Base-by-base conservation (phyloP, 257 asterid genomes). In the Plantago elongata region DNA sequence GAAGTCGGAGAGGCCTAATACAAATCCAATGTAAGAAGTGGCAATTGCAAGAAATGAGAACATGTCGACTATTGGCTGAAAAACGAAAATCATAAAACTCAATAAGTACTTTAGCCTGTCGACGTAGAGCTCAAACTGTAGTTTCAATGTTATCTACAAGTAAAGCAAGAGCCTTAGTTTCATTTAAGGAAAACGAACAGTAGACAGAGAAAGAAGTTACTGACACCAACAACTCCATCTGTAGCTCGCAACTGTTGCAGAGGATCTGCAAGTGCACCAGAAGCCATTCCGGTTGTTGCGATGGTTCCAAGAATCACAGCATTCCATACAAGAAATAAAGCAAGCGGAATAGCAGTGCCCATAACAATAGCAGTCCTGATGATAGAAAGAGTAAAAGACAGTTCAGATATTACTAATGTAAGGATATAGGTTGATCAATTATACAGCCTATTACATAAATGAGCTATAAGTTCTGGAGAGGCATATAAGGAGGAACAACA, bases 291-390 rank as follows among this genome's bases (percentile, higher is more conserved):
- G 52, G 82, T 69, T 67, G 77, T 29, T 38, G 81, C 14, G 27
- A 86, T 74, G 65, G 86, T 82, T 62, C 98, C 98, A 60, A 91
- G 96, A 69, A 91, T 86, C 49, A 88, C 98, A 4, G 85, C 98
- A 37, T 91, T 76, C 98, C 98, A 91, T 49, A 88, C 81, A 61
- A 91, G 92, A 75, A 91, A 91, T 2, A 91, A 77, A 62, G 74
- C 81, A 18, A 91, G 94, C 7, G 98, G 98, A 74, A 88, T 88
- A 61, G 87, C 88, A 45, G 92, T 84, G 64, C 98, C 98, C 4
- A 78, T 67, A 76, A 88, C 80, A 47, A 91, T 84, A 58, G 96
- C 94, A 30, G 83, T 86, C 92, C 98, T 85, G 78, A 68, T 72
- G 52, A 78, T 46, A 67, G 73, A 68, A 65, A 52, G 40, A 64